These are phyloP conservation scores for Verticillium klebahnii DNA, from an alignment of 2,329 filamentous ascomycete genomes.

Conservation along the genomic window DNA sequence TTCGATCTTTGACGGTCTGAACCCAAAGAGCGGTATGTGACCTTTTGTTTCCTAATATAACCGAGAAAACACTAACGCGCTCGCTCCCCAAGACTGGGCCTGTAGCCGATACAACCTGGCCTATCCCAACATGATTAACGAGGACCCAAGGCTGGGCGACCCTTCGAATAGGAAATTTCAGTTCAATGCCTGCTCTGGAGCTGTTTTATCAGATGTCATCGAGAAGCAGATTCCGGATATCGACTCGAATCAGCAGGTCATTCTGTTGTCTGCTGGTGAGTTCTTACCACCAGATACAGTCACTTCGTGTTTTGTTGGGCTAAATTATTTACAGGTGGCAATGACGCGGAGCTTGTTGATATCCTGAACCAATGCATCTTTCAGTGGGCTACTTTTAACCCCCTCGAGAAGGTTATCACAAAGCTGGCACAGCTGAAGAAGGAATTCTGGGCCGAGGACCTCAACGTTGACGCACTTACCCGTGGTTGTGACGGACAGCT, in stretches of 20 bases:
- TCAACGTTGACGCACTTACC: constrained; percentile 4
- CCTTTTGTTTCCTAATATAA: not conserved
- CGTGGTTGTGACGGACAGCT: constrained; percentile 8
- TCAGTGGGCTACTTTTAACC: constrained; percentile 5
- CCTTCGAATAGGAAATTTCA: constrained; percentile 6
- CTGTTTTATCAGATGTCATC: constrained; percentile 5
- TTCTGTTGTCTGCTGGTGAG: constrained; percentile 9
- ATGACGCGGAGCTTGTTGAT: constrained; percentile 11
- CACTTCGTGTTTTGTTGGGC: no score
- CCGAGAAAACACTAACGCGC: not conserved
- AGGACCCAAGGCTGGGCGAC: constrained; percentile 10
- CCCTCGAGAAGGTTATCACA: constrained; percentile 1
- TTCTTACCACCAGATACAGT: no score
- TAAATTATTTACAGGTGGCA: constrained; percentile 1
- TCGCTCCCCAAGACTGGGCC: constrained; percentile 4
- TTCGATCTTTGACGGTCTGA: not conserved
- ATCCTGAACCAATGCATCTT: constrained; percentile 15
- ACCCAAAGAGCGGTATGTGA: constrained; percentile 2
- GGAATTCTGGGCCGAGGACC: constrained; percentile 2
- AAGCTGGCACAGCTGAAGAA: constrained; percentile 2
- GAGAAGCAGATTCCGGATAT: constrained; percentile 11
- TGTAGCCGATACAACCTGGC: constrained; percentile 10
- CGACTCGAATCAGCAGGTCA: constrained; percentile 4
- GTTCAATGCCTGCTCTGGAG: constrained; percentile 14
- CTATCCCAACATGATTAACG: constrained; percentile 11